Base-by-base conservation (phyloP, 129 eudicot species). In the Tagetes erecta region DNA sequence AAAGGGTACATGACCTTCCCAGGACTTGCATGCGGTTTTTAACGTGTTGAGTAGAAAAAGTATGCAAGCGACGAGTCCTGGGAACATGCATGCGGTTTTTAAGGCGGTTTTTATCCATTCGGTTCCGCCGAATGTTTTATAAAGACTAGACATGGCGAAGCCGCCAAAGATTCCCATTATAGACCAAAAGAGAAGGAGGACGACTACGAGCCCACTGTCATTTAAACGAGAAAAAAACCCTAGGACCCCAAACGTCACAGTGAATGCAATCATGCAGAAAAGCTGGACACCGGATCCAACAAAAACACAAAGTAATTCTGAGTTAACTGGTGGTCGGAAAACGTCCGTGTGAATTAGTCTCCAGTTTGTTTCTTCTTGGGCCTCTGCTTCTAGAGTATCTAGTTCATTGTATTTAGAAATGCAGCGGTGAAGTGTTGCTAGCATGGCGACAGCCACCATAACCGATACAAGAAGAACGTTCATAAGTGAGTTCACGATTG, bases 281-380 rank as follows among this genome's bases (percentile, higher is more conserved):
- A 84, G 75, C 64, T 87, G 92, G 14, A 87, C 88, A 45, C 89
- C 89, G 5, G 89, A 84, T 74, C 89, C 92, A 53, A 82, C 89
- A 52, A 79, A 84, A 12, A 87, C 82, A 12, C 89, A 80, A 11
- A 87, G 85, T 45, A 84, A 49, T 51, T 87, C 27, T 20, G 27
- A 20, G 27, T 20, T 20, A 20, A 20, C 27, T 20, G 27, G 27
- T 20, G 27, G 75, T 76, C 87, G 80, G 80, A 88, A 88, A 46
- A 85, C 87, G 51, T 87, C 87, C 0, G 78, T 83, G 70, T 87
- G 92, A 58, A 87, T 80, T 20, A 83, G 67, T 73, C 82, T 87
- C 92, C 92, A 87, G 42, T 89, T 87, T 0, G 89, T 84, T 20
- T 20, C 27, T 20, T 20, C 27, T 20, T 20, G 27, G 27, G 27